phyloP scores from a whole-genome alignment of 352 stramenopile species.

The Globisporangium iwayamae region DNA sequence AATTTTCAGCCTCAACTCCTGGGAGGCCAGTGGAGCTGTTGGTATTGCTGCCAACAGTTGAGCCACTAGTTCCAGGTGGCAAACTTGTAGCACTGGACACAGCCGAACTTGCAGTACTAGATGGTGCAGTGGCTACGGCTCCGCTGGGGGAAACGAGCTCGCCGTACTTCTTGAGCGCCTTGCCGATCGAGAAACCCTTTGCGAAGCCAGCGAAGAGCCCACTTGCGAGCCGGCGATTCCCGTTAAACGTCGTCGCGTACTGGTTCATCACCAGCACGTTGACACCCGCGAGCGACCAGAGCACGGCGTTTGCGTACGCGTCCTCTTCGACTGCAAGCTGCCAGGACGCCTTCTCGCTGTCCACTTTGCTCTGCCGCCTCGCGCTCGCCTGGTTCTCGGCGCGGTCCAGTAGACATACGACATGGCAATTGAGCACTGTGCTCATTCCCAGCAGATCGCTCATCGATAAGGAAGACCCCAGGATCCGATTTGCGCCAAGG shows the following conservation, averaged over 20 bases:
- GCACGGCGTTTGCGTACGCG: constrained; percentile 50
- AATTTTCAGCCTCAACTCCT: not conserved
- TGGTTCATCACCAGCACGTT: constrained; percentile 79
- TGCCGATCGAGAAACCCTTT: constrained; percentile 53
- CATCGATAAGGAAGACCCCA: constrained; percentile 46
- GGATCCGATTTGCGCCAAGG: constrained; percentile 59
- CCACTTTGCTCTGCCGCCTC: constrained; percentile 82
- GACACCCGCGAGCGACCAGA: constrained; percentile 76
- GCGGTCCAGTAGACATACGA: constrained; percentile 71
- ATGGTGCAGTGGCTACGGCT: constrained; percentile 3
- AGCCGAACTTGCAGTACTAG: constrained; percentile 8
- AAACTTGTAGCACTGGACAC: constrained; percentile 6
- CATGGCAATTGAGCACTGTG: constrained; percentile 53
- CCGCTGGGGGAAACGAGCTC: constrained; percentile 24
- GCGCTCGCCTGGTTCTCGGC: constrained; percentile 70
- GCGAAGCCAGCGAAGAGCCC: constrained; percentile 44
- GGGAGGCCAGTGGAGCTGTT: constrained; percentile 3
- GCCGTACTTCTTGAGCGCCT: constrained; percentile 52
- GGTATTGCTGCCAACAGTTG: constrained; percentile 3
- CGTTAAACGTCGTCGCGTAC: constrained; percentile 76
- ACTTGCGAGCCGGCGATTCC: constrained; percentile 59
- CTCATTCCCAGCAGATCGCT: constrained; percentile 68
- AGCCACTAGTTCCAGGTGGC: not conserved
- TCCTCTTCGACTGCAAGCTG: constrained; percentile 65
- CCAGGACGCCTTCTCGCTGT: constrained; percentile 71